Conservation (phyloP, 345 rosid species). For the Isatis tinctoria region DNA sequence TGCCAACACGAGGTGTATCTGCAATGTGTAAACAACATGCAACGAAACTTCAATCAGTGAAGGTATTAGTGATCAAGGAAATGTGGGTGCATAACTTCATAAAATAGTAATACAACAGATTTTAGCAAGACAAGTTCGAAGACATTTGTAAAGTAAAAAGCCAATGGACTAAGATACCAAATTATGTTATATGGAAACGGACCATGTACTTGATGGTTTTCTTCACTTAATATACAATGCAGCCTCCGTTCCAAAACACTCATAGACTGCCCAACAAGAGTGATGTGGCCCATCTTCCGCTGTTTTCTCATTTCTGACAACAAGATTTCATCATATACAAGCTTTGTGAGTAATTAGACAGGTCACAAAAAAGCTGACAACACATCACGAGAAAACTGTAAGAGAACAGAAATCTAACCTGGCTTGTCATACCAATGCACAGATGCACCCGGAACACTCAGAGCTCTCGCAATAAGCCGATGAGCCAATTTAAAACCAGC, state of each 20-base stretch:
- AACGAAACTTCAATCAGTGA: background rate
- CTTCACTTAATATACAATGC: slow-evolving; percentile 49
- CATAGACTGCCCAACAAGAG: slow-evolving; percentile 70
- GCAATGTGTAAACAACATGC: slow-evolving; percentile 32
- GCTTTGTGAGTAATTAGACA: background rate
- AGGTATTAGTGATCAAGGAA: background rate
- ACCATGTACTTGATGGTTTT: slow-evolving; percentile 48
- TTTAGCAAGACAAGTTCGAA: background rate
- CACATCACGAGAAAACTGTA: background rate
- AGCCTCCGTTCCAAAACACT: slow-evolving; percentile 58
- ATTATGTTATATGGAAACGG: slow-evolving; percentile 21
- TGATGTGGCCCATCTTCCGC: slow-evolving; percentile 95
- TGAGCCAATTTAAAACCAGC: slow-evolving; percentile 67
- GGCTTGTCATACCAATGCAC: slow-evolving; percentile 98
- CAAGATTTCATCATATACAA: background rate
- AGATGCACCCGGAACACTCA: slow-evolving; percentile 62
- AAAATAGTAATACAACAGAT: background rate
- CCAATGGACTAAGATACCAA: background rate
- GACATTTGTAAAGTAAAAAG: background rate
- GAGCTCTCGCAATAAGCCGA: slow-evolving; percentile 60
- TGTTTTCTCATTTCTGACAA: slow-evolving; percentile 80
- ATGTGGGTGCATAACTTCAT: background rate
- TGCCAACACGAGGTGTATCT: slow-evolving; percentile 73
- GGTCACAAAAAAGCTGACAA: background rate
- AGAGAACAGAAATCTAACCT: slow-evolving; percentile 45